Evolutionary conservation across 192 early-diverging fungal species (phyloP).

Genomic region (Entophlyctis luteolus): DNA sequence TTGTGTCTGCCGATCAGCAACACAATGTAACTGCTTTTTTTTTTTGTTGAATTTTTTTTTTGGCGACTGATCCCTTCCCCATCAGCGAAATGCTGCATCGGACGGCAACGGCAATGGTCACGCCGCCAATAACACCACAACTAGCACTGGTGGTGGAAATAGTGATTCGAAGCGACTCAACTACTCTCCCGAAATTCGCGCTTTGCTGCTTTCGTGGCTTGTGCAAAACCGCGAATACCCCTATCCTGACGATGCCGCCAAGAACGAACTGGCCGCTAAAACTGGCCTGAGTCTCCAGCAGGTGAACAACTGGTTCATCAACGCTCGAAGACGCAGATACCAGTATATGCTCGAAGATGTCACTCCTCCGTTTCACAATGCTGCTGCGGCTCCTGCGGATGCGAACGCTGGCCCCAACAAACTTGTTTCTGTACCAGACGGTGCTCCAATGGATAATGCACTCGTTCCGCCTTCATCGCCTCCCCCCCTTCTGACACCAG

Average conservation of each 20-base stretch:
- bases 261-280: slow-evolving; percentile 44
- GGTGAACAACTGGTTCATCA: slow-evolving; percentile 77
- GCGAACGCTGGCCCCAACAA: too few species aligned
- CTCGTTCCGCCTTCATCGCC: too few species aligned
- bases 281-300: slow-evolving; percentile 62
- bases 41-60: too few species aligned
- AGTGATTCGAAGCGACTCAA: slow-evolving; percentile 24
- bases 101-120: neutral
- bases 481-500: too few species aligned
- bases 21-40: too few species aligned
- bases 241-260: slow-evolving; percentile 66
- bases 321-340: slow-evolving; percentile 59
- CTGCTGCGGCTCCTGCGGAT: neutral
- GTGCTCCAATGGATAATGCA: too few species aligned
- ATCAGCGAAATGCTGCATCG: too few species aligned
- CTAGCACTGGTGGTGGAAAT: neutral
- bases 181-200: slow-evolving; percentile 25
- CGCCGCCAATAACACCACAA: neutral
- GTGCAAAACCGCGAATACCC: slow-evolving; percentile 58
- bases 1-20: too few species aligned
- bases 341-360: slow-evolving; percentile 48
- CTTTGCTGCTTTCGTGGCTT: slow-evolving; percentile 60
- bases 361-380: neutral
- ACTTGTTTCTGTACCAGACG: too few species aligned
- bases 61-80: too few species aligned